phyloP scores from a whole-genome alignment of 768 basidiomycete species.

The Mycena galopus region DNA sequence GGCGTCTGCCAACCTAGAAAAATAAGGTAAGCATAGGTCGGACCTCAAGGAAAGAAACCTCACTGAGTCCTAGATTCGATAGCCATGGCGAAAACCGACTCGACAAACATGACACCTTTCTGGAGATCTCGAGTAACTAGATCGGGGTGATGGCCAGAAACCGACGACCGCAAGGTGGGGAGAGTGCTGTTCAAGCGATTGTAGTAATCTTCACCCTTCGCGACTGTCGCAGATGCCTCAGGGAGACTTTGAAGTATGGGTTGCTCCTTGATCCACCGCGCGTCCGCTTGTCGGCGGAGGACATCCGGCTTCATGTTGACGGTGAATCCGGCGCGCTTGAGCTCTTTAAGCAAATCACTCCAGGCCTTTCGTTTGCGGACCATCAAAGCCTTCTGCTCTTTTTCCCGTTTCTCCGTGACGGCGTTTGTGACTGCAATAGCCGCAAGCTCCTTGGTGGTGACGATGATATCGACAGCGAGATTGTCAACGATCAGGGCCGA shows the following conservation, averaged over 20 bases:
- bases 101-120: constrained; percentile 81
- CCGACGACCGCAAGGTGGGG: constrained; percentile 71
- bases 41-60: constrained; percentile 42
- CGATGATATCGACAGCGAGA: constrained; percentile 73
- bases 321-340: constrained; percentile 84
- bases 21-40: constrained; percentile 17
- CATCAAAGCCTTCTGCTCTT: constrained; percentile 78
- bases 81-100: constrained; percentile 81
- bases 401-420: constrained; percentile 65
- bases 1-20: constrained; percentile 47
- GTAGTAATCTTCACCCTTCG: constrained; percentile 75
- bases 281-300: constrained; percentile 65
- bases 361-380: constrained; percentile 91
- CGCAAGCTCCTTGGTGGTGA: constrained; percentile 70
- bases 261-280: constrained; percentile 77
- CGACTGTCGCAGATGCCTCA: constrained; percentile 40
- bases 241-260: constrained; percentile 50
- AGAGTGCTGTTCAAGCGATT: constrained; percentile 73
- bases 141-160: constrained; percentile 83
- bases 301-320: constrained; percentile 78
- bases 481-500: constrained; percentile 63
- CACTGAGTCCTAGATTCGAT: constrained; percentile 75
- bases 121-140: constrained; percentile 89
- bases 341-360: constrained; percentile 90
- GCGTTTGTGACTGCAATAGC: constrained; percentile 56